Base-by-base conservation (phyloP, 163 green algal species). In the Chloroidium sp. region DNA sequence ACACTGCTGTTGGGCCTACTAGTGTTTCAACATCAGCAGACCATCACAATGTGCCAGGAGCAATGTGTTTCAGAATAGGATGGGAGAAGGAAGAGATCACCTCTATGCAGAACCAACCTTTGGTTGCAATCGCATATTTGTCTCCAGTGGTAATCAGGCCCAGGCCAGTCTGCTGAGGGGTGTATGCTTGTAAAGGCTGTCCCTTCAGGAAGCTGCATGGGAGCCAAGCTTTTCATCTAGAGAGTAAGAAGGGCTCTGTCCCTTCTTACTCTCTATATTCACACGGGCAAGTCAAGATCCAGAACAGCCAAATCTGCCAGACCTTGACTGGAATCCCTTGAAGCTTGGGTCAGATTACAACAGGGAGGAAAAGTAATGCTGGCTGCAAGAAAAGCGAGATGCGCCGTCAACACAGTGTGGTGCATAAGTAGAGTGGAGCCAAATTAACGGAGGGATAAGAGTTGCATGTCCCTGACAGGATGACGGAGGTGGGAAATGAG, bases 101-200 rank as follows among this genome's bases (percentile, higher is more conserved):
- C 75, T 87, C 81, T 8, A 91, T 64, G 76, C 81, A 86, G 0
- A 97, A 14, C 79, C 82, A 92, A 76, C 93, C 93, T 76, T 95
- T 95, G 57, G 82, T 89, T 8, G 80, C 87, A 1, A 93, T 79
- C 1, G 79, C 86, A 69, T 91, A 87, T 10, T 81, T 79, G 80
- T 87, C 62, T 57, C 93, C 92, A 1, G 89, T 90, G 64, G 82
- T 88, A 69, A 98, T 93, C 10, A 98, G 86, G n/a, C 82, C 88
- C 6, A 98, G 85, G 74, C 86, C 93, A 1, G 85, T 92, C 61
- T 59, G 86, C 88, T 98, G 95, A 0, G 95, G 95, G 61, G 82
- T 80, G 82, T 94, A 98, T 2, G 88, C 84, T 72, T 85, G 74
- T 79, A 97, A 83, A 1, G 86, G 68, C 79, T 93, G 59, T 0